phyloP scores from a whole-genome alignment of 306 rosid species.

The Betula pendula region DNA sequence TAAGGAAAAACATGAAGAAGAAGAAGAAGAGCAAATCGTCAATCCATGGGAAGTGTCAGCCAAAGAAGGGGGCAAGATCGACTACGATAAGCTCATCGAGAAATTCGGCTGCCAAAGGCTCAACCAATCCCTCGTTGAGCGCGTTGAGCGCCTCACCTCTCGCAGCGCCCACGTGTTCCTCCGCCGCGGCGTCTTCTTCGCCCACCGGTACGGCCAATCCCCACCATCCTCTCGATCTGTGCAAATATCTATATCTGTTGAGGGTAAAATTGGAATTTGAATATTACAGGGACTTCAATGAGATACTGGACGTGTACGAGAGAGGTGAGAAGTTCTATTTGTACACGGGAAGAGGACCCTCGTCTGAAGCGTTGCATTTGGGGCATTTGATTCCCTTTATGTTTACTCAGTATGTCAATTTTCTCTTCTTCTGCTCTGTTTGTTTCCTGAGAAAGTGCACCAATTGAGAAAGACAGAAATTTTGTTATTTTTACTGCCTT shows the following conservation, averaged over 20 bases:
- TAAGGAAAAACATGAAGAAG: not conserved
- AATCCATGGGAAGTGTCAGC: conserved; percentile 87
- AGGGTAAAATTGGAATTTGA: not conserved
- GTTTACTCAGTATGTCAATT: conserved; percentile 77
- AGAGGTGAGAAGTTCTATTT: conserved; percentile 81
- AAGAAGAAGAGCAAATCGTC: conserved; percentile 56
- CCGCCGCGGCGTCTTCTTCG: conserved; percentile 92
- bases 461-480: too few species aligned
- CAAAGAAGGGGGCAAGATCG: conserved; percentile 77
- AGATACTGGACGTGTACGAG: conserved; percentile 69
- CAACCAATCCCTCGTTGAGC: conserved; percentile 52
- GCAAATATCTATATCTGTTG: too few species aligned
- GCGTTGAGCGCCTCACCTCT: conserved; percentile 68
- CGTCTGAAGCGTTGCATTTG: conserved; percentile 92
- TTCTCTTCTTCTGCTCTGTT: not conserved
- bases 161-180: conserved; percentile 78
- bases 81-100: conserved; percentile 88
- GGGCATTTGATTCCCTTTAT: conserved; percentile 90
- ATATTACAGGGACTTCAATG: conserved; percentile 69
- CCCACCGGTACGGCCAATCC: conserved; percentile 57
- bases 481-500: too few species aligned
- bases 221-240: not conserved
- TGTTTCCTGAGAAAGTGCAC: not conserved
- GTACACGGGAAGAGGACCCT: conserved; percentile 92
- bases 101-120: conserved; percentile 90